These are phyloP conservation scores for Phytophthora pseudosyringae DNA, from an alignment of 352 stramenopile genomes.

Conservation along the genomic window DNA sequence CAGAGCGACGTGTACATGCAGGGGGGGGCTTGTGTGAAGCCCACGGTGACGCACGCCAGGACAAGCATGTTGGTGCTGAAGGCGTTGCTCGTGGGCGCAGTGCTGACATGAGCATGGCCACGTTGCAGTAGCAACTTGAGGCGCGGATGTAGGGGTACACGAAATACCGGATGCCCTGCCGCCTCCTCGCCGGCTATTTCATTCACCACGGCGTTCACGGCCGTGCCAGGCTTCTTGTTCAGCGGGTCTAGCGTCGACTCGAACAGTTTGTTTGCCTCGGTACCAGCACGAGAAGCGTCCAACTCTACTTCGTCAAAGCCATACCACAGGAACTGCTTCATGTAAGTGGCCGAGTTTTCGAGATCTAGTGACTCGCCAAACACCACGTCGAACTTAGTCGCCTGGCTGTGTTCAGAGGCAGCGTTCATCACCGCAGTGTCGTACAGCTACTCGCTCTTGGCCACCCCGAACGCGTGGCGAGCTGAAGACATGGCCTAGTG, in stretches of 20 bases:
- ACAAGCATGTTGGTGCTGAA: conserved; percentile 81
- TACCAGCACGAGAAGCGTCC: conserved; percentile 43
- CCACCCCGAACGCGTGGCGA: conserved; percentile 80
- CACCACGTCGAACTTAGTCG: conserved; percentile 60
- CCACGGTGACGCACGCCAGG: conserved; percentile 65
- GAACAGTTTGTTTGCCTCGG: conserved; percentile 42
- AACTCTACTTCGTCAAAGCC: conserved; percentile 85
- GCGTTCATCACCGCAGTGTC: conserved; percentile 54
- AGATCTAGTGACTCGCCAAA: conserved; percentile 57
- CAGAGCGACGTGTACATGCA: conserved; percentile 87
- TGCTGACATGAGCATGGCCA: conserved; percentile 74
- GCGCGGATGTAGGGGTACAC: conserved; percentile 70
- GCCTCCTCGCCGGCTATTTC: conserved; percentile 45
- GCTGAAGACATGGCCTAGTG: conserved; percentile 46
- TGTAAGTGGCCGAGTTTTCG: conserved; percentile 52
- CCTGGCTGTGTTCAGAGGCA: conserved; percentile 42
- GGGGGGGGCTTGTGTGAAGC: conserved; percentile 84
- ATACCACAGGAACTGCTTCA: conserved; percentile 92
- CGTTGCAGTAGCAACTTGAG: conserved; percentile 74
- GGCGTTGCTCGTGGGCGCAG: conserved; percentile 67
- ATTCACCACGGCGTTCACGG: conserved; percentile 64
- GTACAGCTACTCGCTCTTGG: conserved; percentile 75
- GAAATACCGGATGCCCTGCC: conserved; percentile 42
- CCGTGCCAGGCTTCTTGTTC: conserved; percentile 71
- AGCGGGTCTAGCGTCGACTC: conserved; percentile 54